Base-by-base conservation (phyloP, 192 early-diverging fungal genomes). In the Rhizophagus prolifer region DNA sequence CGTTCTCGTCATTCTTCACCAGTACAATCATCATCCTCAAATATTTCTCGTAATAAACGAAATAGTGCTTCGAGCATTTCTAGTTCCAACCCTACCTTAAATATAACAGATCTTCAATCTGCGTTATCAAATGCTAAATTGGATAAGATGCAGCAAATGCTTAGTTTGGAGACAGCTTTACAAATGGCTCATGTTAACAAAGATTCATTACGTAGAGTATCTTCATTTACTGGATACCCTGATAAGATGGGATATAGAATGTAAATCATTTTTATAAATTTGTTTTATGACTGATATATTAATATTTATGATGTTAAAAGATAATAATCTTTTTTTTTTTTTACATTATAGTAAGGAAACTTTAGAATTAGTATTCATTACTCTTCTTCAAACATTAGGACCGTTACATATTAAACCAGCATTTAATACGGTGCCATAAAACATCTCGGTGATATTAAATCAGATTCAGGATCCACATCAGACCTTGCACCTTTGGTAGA, bases 121-220 rank as follows among this genome's bases (percentile, higher is more conserved):
- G 47, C 79, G 2, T 70, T 77, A 23, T 79, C 25, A 25, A 82
- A 84, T 54, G 78, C 79, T 41, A 78, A 85, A 73, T 70, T 85
- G 21, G 86, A 90, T 41, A 77, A 82, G 70, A 70, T 95, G 58
- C 90, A 90, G 69, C 83, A 88, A 25, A 79, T 92, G 41, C 78
- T 95, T 13, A 91, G 89, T 58, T 73, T 99, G 58, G 95, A 97
- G 75, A 80, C 95, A 79, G 92, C 91, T 25, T 79, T 99, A 58
- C 91, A 94, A 73, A 83, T 99, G 87, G 92, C 97, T 75, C 91
- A 97, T 81, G 76, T 90, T 26, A 96, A 98, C 81, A 95, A 97
- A 74, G 95, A 95, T 58, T 83, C 92, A 1, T 75, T 90, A 41
- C 81, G 79, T 31, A 86, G 92, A 25, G 75, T 92, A 65, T 82